Conservation (phyloP, 164 flowering plant species). For the Santalum album region DNA sequence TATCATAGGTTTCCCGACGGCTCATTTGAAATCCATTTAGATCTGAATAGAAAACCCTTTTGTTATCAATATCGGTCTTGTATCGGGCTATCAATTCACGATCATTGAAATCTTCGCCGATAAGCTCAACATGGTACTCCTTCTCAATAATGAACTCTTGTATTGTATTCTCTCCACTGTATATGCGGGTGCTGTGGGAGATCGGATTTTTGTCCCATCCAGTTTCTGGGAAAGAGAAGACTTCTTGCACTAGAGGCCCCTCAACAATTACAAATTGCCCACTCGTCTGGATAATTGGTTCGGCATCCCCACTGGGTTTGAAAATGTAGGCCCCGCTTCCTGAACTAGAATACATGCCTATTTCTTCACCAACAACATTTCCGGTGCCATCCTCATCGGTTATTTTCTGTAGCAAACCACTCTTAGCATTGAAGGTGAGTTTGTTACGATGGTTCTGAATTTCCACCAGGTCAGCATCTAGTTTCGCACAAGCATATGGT, state of each 20-base stretch:
- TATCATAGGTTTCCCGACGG: constrained; percentile 84
- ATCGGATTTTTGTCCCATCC: constrained; percentile 58
- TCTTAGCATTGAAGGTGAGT: constrained; percentile 54
- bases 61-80: constrained; percentile 70
- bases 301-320: constrained; percentile 82
- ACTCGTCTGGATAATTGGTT: constrained; percentile 42
- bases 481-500: constrained; percentile 64
- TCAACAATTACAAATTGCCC: constrained; percentile 58
- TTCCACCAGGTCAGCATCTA: constrained; percentile 39
- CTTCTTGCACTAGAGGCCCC: constrained; percentile 77
- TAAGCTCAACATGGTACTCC: constrained; percentile 95
- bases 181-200: constrained; percentile 82
- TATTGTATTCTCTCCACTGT: constrained; percentile 41
- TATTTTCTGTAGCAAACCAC: constrained; percentile 64
- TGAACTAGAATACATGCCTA: constrained; percentile 75
- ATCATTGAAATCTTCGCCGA: constrained; percentile 59
- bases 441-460: constrained; percentile 50
- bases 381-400: constrained; percentile 35
- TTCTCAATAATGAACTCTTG: constrained; percentile 76
- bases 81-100: constrained; percentile 75
- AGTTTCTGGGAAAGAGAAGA: constrained; percentile 71
- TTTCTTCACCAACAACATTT: constrained; percentile 64
- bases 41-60: constrained; percentile 70
- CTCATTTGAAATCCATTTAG: constrained; percentile 96
- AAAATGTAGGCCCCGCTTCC: constrained; percentile 96